A percentile compares a stretch with the other conserved stretches of the same genome.
phyloP scores from a whole-genome alignment of 352 stramenopile genomes.

The Phytophthora multivora region DNA sequence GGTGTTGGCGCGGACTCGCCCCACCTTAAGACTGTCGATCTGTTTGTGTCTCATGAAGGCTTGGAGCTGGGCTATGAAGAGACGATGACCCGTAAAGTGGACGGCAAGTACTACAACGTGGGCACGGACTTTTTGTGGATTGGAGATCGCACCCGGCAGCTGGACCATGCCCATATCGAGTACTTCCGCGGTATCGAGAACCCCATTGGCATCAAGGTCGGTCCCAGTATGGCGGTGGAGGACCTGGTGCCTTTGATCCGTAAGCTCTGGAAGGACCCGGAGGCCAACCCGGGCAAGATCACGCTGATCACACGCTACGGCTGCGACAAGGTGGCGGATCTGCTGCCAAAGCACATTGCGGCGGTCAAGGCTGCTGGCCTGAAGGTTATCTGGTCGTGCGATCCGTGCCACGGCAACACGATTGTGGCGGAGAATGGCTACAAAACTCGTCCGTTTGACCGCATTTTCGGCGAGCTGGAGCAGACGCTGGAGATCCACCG shows the following conservation, averaged over 20 bases:
- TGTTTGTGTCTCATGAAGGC: conserved; percentile 99
- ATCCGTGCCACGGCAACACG: conserved; percentile 98
- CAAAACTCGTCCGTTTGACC: conserved; percentile 98
- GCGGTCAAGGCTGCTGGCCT: conserved; percentile 94
- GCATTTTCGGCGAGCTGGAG: conserved; percentile 96
- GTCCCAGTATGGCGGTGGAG: conserved; percentile 94
- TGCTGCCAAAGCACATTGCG: conserved; percentile 95
- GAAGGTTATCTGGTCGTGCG: conserved; percentile 97
- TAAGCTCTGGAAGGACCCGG: conserved; percentile 94
- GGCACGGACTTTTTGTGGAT: conserved; percentile 99
- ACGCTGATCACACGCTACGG: conserved; percentile 99
- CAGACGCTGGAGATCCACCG: conserved; percentile 98
- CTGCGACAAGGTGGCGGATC: conserved; percentile 91
- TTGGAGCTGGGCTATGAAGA: conserved; percentile 98
- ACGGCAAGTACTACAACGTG: conserved; percentile 97
- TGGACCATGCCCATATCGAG: conserved; percentile 98
- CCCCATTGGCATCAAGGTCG: conserved; percentile 98
- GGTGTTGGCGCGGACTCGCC: conserved; percentile 91
- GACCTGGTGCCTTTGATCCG: conserved; percentile 96
- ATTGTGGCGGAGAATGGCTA: conserved; percentile 95
- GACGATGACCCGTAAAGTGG: conserved; percentile 95
- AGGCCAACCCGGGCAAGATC: conserved; percentile 94
- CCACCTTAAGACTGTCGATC: conserved; percentile 94
- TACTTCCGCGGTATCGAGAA: conserved; percentile 98
- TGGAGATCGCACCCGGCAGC: conserved; percentile 97